These are phyloP conservation scores for Yarrowia divulgata DNA, from an alignment of 805 yeast genomes.

Conservation along the genomic window DNA sequence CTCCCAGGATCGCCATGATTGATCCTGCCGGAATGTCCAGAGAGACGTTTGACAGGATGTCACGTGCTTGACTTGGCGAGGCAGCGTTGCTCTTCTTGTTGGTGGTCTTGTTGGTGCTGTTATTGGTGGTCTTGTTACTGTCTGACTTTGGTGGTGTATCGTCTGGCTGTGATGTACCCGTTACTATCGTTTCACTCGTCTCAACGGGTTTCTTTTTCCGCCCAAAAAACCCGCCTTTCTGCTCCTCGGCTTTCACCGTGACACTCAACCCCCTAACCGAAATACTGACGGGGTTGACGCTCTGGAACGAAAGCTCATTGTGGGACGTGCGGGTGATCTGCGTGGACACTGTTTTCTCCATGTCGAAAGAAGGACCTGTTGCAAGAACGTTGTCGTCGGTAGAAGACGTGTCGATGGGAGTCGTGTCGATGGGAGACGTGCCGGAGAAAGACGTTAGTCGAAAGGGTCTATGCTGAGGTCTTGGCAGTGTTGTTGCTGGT, in stretches of 20 bases:
- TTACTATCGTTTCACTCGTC: too few species aligned
- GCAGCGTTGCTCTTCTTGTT: too few species aligned
- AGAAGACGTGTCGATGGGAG: neutral
- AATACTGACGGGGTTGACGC: constrained; percentile 35
- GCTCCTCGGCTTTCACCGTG: constrained; percentile 14
- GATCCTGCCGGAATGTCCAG: constrained; percentile 67
- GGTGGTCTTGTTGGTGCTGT: too few species aligned
- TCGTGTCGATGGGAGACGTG: neutral
- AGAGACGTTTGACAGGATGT: constrained; percentile 59
- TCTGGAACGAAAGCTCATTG: constrained; percentile 40
- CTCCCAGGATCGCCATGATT: constrained; percentile 82
- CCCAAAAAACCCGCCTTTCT: neutral
- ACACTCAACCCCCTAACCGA: constrained; percentile 12
- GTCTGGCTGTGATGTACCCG: too few species aligned
- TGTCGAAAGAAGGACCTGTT: neutral
- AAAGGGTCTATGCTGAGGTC: too few species aligned
- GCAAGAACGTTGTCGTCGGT: neutral
- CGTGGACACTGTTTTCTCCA: constrained; percentile 26
- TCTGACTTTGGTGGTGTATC: too few species aligned
- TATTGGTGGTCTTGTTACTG: too few species aligned
- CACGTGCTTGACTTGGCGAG: neutral
- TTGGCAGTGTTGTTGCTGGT: neutral
- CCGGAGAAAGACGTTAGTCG: too few species aligned
- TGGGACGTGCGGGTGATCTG: neutral
- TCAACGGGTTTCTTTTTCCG: neutral